Evolutionary conservation across 2,329 filamentous ascomycete species (phyloP).

Genomic region (Diplocarpon mali): DNA sequence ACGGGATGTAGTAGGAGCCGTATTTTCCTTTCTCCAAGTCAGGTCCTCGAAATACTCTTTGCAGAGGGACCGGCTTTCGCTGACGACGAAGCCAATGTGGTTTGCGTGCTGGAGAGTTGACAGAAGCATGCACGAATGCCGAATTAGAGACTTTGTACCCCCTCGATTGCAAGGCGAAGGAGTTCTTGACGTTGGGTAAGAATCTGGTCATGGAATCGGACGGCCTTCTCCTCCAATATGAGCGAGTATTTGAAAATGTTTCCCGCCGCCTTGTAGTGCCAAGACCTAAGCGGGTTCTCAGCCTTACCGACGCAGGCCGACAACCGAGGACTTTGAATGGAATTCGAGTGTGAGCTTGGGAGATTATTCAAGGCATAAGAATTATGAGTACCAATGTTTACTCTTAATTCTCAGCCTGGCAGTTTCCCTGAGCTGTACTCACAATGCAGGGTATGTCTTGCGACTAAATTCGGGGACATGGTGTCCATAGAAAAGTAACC

Average conservation of each 20-base stretch:
- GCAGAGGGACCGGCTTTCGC: not conserved
- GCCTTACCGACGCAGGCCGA: not conserved
- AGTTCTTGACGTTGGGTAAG: not conserved
- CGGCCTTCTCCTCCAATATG: not conserved
- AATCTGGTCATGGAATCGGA: slow-evolving; percentile 1
- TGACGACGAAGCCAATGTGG: not conserved
- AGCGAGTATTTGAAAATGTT: not conserved
- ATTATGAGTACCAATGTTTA: not conserved
- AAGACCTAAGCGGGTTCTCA: slow-evolving; percentile 1
- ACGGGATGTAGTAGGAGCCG: slow-evolving; percentile 6
- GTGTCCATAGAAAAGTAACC: too few relatives aligned
- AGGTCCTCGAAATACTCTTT: slow-evolving; percentile 10
- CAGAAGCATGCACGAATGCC: not conserved
- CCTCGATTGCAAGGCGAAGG: not conserved
- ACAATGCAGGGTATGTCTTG: too few relatives aligned
- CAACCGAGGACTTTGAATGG: too few relatives aligned
- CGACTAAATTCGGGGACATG: too few relatives aligned
- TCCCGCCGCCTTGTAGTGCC: slow-evolving; percentile 4
- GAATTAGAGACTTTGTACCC: not conserved
- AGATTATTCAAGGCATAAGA: not conserved
- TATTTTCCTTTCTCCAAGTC: not conserved
- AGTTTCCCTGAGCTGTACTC: too few relatives aligned
- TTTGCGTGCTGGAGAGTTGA: not conserved
- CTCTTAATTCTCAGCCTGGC: not conserved
- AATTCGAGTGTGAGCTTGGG: not conserved